Conservation (phyloP, 192 early-diverging fungal genomes). For the Irineochytrium annulatum region DNA sequence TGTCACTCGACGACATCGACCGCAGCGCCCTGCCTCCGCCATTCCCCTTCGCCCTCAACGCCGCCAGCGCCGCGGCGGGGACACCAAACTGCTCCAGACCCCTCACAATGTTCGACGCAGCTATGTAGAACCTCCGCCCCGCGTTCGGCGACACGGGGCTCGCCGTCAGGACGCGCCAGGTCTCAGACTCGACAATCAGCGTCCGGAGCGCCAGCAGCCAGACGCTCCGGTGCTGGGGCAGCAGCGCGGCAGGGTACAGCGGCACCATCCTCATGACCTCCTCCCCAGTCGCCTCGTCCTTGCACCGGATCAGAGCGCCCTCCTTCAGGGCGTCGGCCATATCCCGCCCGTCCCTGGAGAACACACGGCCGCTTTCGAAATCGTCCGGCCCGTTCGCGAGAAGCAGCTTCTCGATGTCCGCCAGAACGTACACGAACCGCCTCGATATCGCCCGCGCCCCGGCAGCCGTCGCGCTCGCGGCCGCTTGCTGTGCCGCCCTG, state of each 20-base stretch:
- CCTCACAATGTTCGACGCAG: slow-evolving; percentile 17
- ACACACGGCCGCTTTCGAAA: neutral
- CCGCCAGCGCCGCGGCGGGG: slow-evolving; percentile 17
- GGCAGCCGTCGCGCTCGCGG: slow-evolving; percentile 1
- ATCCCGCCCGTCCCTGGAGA: neutral
- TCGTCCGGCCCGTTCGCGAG: slow-evolving; percentile 5
- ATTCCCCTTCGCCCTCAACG: slow-evolving; percentile 7
- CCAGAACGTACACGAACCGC: slow-evolving; percentile 17
- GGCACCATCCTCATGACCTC: neutral
- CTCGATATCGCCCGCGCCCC: slow-evolving; percentile 20
- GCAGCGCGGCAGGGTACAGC: slow-evolving; percentile 14
- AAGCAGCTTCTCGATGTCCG: slow-evolving; percentile 17
- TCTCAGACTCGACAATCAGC: slow-evolving; percentile 7
- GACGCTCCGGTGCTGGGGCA: slow-evolving; percentile 10
- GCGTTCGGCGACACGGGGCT: slow-evolving; percentile 16
- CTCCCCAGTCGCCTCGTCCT: neutral
- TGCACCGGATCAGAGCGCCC: neutral
- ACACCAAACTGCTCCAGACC: slow-evolving; percentile 27
- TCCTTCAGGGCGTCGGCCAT: slow-evolving; percentile 2
- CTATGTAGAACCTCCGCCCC: slow-evolving; percentile 20
- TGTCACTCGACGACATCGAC: slow-evolving; percentile 18
- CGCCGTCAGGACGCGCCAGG: slow-evolving; percentile 11
- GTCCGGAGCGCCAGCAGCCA: slow-evolving; percentile 15
- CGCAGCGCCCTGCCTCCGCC: slow-evolving; percentile 6
- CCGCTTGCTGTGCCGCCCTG: slow-evolving; percentile 13